phyloP scores from a whole-genome alignment of 805 yeast genomes.

The Saturnispora sanitii region DNA sequence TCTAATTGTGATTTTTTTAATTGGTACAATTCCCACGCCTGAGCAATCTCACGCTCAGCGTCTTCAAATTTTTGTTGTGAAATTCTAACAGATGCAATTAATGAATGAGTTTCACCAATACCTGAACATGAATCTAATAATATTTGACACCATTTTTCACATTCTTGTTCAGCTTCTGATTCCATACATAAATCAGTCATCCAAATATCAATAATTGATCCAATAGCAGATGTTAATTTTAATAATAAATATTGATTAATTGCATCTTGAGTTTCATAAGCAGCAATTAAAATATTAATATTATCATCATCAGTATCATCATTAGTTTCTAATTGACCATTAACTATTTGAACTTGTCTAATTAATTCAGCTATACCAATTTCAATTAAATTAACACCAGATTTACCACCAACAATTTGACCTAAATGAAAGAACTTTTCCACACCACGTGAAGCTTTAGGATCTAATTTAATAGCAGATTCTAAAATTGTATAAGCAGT shows the following conservation, averaged over 20 bases:
- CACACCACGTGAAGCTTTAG: constrained; percentile 51
- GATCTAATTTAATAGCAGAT: constrained; percentile 59
- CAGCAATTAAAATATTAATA: constrained; percentile 19
- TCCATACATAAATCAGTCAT: constrained; percentile 98
- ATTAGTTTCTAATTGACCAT: not conserved
- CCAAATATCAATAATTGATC: constrained; percentile 89
- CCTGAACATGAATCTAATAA: constrained; percentile 49
- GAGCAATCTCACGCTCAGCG: constrained; percentile 55
- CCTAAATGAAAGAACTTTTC: constrained; percentile 88
- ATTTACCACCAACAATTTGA: constrained; percentile 76
- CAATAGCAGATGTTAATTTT: constrained; percentile 65
- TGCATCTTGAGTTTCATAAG: constrained; percentile 20
- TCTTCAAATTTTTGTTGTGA: constrained; percentile 73
- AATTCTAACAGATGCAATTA: constrained; percentile 78
- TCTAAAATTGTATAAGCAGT: constrained; percentile 57
- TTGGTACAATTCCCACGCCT: constrained; percentile 66
- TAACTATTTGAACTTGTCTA: constrained; percentile 22
- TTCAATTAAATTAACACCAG: constrained; percentile 55
- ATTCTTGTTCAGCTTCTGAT: constrained; percentile 70
- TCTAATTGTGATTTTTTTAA: constrained; percentile 41
- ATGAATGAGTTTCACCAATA: constrained; percentile 74
- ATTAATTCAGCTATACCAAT: constrained; percentile 52
- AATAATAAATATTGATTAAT: constrained; percentile 35
- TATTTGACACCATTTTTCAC: constrained; percentile 59
- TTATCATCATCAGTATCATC: constrained; percentile 14